Conservation (phyloP, 176 grass and related monocot genomes). For the Avena atlantica region DNA sequence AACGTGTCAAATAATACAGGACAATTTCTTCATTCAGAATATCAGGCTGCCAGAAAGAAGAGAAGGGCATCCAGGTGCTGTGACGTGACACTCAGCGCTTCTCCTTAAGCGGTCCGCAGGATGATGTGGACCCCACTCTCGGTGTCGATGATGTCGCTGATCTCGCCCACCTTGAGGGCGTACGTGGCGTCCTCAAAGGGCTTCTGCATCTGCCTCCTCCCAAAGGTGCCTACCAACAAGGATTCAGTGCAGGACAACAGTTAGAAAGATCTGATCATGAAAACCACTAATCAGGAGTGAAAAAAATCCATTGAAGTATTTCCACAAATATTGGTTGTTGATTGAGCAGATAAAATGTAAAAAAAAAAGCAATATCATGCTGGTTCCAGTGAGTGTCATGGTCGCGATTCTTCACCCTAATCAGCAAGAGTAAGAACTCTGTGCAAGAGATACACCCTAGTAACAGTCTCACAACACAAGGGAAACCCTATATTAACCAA, state of each 20-base stretch:
- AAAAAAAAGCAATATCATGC: too few relatives aligned
- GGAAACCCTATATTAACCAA: not conserved
- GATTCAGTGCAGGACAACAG: not conserved
- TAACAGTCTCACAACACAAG: not conserved
- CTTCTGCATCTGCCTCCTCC: constrained; percentile 92
- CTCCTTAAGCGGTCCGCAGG: constrained; percentile 67
- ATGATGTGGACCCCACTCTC: constrained; percentile 95
- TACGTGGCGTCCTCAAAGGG: constrained; percentile 86
- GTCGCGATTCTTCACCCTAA: too few relatives aligned
- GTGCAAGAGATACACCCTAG: too few relatives aligned
- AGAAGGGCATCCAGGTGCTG: not conserved
- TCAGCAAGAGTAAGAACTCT: too few relatives aligned
- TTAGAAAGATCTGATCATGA: constrained; percentile 5
- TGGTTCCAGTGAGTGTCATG: too few relatives aligned
- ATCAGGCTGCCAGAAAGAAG: not conserved
- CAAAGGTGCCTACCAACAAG: constrained; percentile 67
- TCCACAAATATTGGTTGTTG: too few relatives aligned
- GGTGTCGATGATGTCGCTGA: constrained; percentile 84
- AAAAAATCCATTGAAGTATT: too few relatives aligned
- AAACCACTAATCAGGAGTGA: too few relatives aligned
- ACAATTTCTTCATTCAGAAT: not conserved
- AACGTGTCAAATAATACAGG: not conserved
- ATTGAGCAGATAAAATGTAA: too few relatives aligned
- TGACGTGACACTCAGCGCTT: too few relatives aligned
- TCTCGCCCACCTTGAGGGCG: constrained; percentile 70